phyloP scores from a whole-genome alignment of 2,329 filamentous ascomycete species.

The Malbranchea cinnamomea region DNA sequence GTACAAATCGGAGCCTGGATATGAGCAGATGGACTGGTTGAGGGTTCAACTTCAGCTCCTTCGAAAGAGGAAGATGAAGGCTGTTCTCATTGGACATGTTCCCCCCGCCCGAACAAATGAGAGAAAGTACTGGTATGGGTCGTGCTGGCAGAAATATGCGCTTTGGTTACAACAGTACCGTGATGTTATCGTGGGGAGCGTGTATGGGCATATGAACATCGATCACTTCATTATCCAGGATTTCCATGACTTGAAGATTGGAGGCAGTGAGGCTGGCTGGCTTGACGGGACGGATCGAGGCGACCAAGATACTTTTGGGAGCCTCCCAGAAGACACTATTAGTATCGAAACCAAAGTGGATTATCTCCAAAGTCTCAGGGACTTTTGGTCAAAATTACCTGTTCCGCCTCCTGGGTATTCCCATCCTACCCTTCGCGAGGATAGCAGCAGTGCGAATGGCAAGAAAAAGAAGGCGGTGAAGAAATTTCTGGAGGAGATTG shows the following conservation, averaged over 20 bases:
- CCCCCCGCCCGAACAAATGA: constrained; percentile 73
- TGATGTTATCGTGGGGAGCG: constrained; percentile 63
- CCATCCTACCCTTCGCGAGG: background rate
- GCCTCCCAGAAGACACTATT: too few species aligned
- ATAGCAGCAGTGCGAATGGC: constrained; percentile 30
- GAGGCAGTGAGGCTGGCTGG: constrained; percentile 17
- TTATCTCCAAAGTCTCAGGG: constrained; percentile 65
- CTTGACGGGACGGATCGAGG: constrained; percentile 10
- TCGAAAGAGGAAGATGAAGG: constrained; percentile 76
- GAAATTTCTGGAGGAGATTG: constrained; percentile 51
- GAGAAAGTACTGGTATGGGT: constrained; percentile 89
- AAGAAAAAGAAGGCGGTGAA: constrained; percentile 35
- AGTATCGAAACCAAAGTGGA: constrained; percentile 52
- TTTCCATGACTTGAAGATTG: constrained; percentile 56
- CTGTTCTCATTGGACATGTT: constrained; percentile 85
- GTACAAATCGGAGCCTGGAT: constrained; percentile 66
- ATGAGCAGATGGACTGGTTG: constrained; percentile 91
- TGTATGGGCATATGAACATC: constrained; percentile 97
- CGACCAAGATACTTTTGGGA: constrained; percentile 13
- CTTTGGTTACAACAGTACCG: constrained; percentile 83
- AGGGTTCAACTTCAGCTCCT: constrained; percentile 74
- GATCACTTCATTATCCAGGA: constrained; percentile 94
- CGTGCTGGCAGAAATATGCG: constrained; percentile 95
- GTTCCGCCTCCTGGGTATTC: constrained; percentile 25
- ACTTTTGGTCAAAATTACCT: constrained; percentile 64